Conservation (phyloP, 2,329 filamentous ascomycete genomes). For the Alternaria metachromatica region DNA sequence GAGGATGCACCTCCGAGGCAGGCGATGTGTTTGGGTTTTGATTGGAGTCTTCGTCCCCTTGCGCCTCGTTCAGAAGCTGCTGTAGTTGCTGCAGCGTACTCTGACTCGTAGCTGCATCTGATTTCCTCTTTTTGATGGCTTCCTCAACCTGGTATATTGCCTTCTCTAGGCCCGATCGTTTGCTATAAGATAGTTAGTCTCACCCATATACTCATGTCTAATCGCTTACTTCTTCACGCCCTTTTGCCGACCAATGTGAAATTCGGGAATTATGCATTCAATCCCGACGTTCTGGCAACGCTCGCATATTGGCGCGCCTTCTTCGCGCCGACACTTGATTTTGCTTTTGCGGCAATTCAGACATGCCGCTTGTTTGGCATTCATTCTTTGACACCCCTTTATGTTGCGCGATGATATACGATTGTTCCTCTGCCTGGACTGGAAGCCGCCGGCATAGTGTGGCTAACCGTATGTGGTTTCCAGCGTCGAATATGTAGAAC, state of each 20-base stretch:
- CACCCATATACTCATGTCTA: neutral
- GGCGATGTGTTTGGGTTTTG: conserved; percentile 5
- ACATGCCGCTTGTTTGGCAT: conserved; percentile 61
- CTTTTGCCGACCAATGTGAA: conserved; percentile 75
- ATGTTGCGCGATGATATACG: neutral
- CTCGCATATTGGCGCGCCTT: conserved; percentile 65
- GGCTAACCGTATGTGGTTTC: neutral
- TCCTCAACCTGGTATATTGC: conserved; percentile 77
- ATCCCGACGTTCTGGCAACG: conserved; percentile 64
- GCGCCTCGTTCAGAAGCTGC: conserved; percentile 59
- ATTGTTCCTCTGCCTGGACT: neutral
- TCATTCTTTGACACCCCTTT: conserved; percentile 19
- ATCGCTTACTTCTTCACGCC: conserved; percentile 73
- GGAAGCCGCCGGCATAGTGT: conserved; percentile 1
- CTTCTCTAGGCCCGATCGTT: conserved; percentile 76
- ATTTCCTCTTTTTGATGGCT: conserved; percentile 54
- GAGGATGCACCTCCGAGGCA: neutral
- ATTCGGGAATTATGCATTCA: conserved; percentile 71
- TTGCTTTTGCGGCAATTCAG: conserved; percentile 71
- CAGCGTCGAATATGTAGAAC: neutral
- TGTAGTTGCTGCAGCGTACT: conserved; percentile 51
- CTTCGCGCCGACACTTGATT: conserved; percentile 63
- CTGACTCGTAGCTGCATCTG: conserved; percentile 29
- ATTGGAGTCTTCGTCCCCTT: conserved; percentile 33
- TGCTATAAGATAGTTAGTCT: conserved; percentile 56